phyloP scores from a whole-genome alignment of 176 grass and related monocot genomes.

The Melocanna baccifera region DNA sequence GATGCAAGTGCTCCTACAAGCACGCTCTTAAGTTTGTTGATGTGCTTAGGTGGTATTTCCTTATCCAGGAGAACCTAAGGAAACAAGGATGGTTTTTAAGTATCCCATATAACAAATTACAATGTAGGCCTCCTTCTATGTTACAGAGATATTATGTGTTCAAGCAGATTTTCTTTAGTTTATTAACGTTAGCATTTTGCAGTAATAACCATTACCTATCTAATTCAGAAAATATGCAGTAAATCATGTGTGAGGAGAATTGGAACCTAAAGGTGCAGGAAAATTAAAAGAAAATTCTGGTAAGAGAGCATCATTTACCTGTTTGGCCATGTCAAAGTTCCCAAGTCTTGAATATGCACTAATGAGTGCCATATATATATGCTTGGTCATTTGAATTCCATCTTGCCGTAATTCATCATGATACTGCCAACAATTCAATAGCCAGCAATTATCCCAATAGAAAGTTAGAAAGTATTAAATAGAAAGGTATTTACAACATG shows the following conservation, averaged over 20 bases:
- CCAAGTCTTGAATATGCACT: constrained; percentile 75
- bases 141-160: neutral
- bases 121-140: neutral
- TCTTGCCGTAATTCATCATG: constrained; percentile 47
- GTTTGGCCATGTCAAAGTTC: constrained; percentile 82
- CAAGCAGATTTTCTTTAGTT: neutral
- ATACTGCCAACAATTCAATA: constrained; percentile 64
- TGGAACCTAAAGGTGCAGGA: constrained; percentile 17
- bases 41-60: constrained; percentile 50
- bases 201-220: constrained; percentile 3
- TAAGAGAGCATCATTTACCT: constrained; percentile 60
- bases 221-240: constrained; percentile 5
- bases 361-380: constrained; percentile 68
- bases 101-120: constrained; percentile 10
- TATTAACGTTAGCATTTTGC: constrained; percentile 4
- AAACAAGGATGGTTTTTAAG: constrained; percentile 13
- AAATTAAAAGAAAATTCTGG: constrained; percentile 24
- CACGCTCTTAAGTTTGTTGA: constrained; percentile 62
- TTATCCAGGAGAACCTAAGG: constrained; percentile 68
- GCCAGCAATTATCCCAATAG: neutral
- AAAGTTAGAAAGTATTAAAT: neutral
- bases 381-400: constrained; percentile 61
- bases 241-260: constrained; percentile 15
- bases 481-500: constrained; percentile 11
- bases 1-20: constrained; percentile 66